Base-by-base conservation (phyloP, 108 stramenopile genomes). In the Ochromonas danica region DNA sequence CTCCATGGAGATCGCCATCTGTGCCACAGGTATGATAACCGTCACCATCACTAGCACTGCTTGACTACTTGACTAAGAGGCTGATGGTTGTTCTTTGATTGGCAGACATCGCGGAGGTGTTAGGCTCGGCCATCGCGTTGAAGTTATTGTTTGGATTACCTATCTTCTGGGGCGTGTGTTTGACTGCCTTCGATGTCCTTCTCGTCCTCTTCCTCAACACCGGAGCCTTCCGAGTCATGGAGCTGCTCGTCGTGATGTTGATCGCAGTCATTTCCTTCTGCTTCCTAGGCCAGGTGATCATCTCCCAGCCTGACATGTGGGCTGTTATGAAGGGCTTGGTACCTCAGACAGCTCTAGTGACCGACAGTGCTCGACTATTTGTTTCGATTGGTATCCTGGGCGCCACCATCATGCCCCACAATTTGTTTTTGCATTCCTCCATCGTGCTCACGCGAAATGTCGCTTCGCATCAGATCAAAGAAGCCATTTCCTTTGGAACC, bases 391-490 rank as follows among this genome's bases (percentile, higher is more conserved):
- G 79, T 17, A 80, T 80, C 42, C 31, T 80, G 1, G 79, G 79
- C 22, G 79, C 79, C 22, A 80, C 79, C 35, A 62, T 80, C 25
- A 80, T 80, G 79, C 79, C 79, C 2, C 79, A 80, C 42, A 80
- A 80, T 70, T 62, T 80, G n/a, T 80, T 67, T 62, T 62, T 80
- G 0, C 79, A 80, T 27, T 80, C 79, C 1, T 72, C 71, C 25
- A 41, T 80, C 1, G 43, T 80, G 10, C 70, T 67, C 27, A 72
- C 79, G 2, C 43, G 79, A 33, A 31, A 71, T 67, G 35, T 36
- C 25, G 27, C 25, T 67, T 25, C 14, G 25, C 6, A 28, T 67
- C 14, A 67, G 31, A 25, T 61, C 2, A n/a, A 62, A 0, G 70
- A 71, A 67, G 79, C 79, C n/a, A 71, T 80, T 10, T 27, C n/a